Conservation (phyloP, 306 rosid genomes). For the Ormosia emarginata region DNA sequence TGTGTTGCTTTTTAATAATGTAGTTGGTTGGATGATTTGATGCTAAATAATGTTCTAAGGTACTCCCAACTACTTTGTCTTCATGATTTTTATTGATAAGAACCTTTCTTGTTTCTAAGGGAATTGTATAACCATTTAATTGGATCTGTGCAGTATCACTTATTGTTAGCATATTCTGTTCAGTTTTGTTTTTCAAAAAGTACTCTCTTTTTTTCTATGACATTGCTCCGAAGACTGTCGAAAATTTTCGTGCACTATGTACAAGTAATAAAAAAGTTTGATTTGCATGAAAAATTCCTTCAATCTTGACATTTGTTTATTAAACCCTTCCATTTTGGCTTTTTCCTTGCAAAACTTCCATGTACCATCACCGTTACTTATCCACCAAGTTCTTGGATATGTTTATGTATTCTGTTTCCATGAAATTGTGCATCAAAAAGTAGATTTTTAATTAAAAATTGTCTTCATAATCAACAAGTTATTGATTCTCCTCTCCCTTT, state of each 20-base stretch:
- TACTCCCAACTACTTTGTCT: no score
- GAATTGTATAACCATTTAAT: no score
- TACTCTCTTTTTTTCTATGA: constrained; percentile 83
- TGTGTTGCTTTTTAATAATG: no score
- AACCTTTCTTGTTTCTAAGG: no score
- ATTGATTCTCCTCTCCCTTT: not conserved
- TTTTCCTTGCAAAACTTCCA: not conserved
- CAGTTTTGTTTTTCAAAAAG: no score
- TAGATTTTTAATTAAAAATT: not conserved
- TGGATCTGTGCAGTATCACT: no score
- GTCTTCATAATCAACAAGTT: not conserved
- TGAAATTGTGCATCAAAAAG: not conserved
- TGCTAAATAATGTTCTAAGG: no score
- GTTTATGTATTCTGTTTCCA: not conserved
- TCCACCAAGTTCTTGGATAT: not conserved
- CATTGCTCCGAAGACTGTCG: constrained; percentile 86
- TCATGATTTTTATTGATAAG: no score
- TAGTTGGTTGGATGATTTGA: no score
- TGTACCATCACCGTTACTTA: not conserved
- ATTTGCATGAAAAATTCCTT: not conserved
- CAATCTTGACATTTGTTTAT: not conserved
- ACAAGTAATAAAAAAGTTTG: constrained; percentile 53
- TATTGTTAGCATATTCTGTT: not conserved
- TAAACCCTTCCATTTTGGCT: not conserved
- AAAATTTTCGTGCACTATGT: constrained; percentile 90